Base-by-base conservation (phyloP, 2,329 filamentous ascomycete genomes). In the Coniochaeta ligniaria region DNA sequence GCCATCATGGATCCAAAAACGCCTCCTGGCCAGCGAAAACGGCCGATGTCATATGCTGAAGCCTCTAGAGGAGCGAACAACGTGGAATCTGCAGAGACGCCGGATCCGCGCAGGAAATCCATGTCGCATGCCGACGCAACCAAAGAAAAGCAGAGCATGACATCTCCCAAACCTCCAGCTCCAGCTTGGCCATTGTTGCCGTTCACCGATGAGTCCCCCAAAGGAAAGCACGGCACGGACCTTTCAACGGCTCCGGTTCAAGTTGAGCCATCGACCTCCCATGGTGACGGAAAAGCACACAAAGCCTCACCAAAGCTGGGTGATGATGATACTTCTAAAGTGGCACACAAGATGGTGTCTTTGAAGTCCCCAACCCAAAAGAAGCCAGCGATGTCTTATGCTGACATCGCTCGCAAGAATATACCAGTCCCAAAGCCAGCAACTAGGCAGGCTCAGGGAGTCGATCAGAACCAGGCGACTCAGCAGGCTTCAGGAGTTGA, bases 51-150 rank as follows among this genome's bases (percentile, higher is more conserved):
- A 47, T 59, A 59, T 22, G 58, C 58, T 2, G 43, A 59, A 5
- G 58, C 58, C 20, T 47, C 43, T 2, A 22, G n/a, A 14, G 20
- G 58, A 28, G 58, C 28, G 8, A 11, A 31, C n/a, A 54, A 38
- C 7, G 11, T 12, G 28, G 31, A 36, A 16, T 6, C 45, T n/a
- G 28, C 20, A 28, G 36, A 56, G 35, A n/a, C 41, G 16, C 14
- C 50, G 16, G 47, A 28, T n/a, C 17, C 20, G 9, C 43, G 47
- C 47, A 52, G 47, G 7, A 5, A 24, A 3, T 20, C 28, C 17
- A 31, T 43, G n/a, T 62, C 61, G 41, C 60, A 62, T 54, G 61
- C 59, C 9, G 56, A 62, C 38, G 50, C 47, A 20, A 11, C 50
- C 12, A 56, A 54, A 17, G 59, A 57, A 2, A 57, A 45, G 54